Base-by-base conservation (phyloP, 805 yeast species). In the Kregervanrija pseudodelftensis region DNA sequence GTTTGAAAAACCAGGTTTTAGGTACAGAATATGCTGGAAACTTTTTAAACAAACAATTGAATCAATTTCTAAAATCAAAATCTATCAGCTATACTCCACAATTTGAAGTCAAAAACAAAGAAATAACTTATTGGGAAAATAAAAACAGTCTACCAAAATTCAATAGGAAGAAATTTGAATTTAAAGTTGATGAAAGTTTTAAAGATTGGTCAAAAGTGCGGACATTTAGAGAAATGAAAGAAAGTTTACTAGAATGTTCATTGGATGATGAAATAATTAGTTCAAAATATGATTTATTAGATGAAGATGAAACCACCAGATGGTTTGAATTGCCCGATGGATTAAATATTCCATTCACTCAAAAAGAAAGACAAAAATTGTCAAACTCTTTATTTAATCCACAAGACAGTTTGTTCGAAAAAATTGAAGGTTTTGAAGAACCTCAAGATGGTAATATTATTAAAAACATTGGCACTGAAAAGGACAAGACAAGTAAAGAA, bases 351-450 rank as follows among this genome's bases (percentile, higher is more conserved):
- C 78, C 79, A 37, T 73, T 84, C 46, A 76, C 76, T 3, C 49
- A 54, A 39, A 64, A 68, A 36, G 84, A 80, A 51, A 70, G 95
- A 46, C 80, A 68, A 49, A 70, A 72, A 39, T 63, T 85, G 48
- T 84, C 84, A 1, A 93, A 89, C 57, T 70, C 84, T n/a, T 58
- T 90, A 42, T 87, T 89, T 58, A 74, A 70, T 39, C 91, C 95
- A 3, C 61, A 63, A 8, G 59, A 67, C 33, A 50, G 59, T 5
- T 38, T 57, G 13, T 66, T 65, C 11, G 49, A 41, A 11, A 40
- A 45, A 22, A 55, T 64, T 13, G 41, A 49, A 33, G 68, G 68
- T 17, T 66, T 59, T 61, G 67, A 64, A 46, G 46, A 46, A 5
- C 49, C 73, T 7, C 70, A 74, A 49, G 74, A 74, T 51, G 91